Evolutionary conservation across 2,329 filamentous ascomycete genomes (phyloP).

Genomic region (Juglanconis juglandina): DNA sequence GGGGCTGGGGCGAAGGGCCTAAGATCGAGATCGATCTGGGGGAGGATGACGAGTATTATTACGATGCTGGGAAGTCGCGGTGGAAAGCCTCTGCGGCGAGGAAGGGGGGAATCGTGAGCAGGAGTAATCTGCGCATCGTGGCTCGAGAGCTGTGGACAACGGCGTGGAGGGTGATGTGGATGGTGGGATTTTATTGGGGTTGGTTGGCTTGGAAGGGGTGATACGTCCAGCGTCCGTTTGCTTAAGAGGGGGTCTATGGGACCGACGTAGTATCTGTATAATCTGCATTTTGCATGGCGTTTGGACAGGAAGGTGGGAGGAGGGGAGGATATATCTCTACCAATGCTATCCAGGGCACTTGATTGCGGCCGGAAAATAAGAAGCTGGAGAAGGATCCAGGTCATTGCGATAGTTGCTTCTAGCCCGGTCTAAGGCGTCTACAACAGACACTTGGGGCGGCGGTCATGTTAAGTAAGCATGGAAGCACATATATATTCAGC

Average conservation of each 20-base stretch:
- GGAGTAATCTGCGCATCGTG: slow-evolving; percentile 44
- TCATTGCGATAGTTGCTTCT: too few relatives aligned
- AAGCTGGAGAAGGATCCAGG: not conserved
- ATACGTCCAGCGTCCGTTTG: slow-evolving; percentile 6
- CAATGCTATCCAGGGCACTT: not conserved
- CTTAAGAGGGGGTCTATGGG: not conserved
- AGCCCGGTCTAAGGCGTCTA: too few relatives aligned
- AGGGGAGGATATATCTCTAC: not conserved
- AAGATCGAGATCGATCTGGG: slow-evolving; percentile 52
- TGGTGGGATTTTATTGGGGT: slow-evolving; percentile 62
- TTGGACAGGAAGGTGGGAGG: not conserved
- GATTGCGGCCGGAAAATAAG: not conserved
- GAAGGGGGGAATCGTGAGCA: slow-evolving; percentile 16
- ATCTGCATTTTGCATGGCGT: slow-evolving; percentile 5
- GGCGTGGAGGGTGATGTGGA: slow-evolving; percentile 59
- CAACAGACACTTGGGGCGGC: too few relatives aligned
- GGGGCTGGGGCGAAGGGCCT: slow-evolving; percentile 33
- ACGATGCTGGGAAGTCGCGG: slow-evolving; percentile 38
- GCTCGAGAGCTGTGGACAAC: slow-evolving; percentile 59
- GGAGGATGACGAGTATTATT: slow-evolving; percentile 41
- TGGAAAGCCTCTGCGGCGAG: slow-evolving; percentile 27
- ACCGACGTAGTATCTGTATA: not conserved
- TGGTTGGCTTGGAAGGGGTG: slow-evolving; percentile 65
- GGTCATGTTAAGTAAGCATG: too few relatives aligned
- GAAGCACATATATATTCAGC: too few relatives aligned